A percentile compares a stretch with the other conserved stretches of the same genome.
phyloP scores from a whole-genome alignment of 352 stramenopile species.

The Phytopythium aichiense region DNA sequence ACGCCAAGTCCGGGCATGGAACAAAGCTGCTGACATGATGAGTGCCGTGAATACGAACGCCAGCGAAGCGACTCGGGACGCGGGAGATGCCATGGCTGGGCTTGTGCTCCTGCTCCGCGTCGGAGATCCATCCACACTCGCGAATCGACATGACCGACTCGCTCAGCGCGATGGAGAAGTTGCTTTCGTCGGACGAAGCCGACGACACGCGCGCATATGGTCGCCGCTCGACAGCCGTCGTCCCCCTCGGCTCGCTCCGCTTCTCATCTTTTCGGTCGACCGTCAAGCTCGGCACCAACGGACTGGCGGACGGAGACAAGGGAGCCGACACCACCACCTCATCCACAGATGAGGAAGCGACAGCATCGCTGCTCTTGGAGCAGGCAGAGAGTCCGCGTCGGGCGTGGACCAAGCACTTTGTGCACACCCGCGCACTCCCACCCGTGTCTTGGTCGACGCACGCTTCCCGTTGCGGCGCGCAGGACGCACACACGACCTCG shows the following conservation, averaged over 20 bases:
- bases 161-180: constrained; percentile 44
- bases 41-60: not conserved
- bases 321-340: not conserved
- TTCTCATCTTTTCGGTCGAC: not conserved
- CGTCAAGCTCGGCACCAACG: not conserved
- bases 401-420: constrained; percentile 52
- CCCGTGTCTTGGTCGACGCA: not conserved
- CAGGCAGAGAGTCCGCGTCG: constrained; percentile 7
- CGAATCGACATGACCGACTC: constrained; percentile 29
- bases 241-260: not conserved
- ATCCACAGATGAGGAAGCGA: not conserved
- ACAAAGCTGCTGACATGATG: not conserved
- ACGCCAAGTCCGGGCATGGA: constrained; percentile 8
- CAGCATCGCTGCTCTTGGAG: not conserved
- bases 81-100: not conserved
- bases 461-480: constrained; percentile 40
- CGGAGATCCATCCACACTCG: constrained; percentile 1
- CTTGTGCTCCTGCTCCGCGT: not conserved
- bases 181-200: constrained; percentile 41
- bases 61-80: constrained; percentile 3
- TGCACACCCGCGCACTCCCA: constrained; percentile 49
- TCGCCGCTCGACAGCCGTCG: not conserved
- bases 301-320: not conserved
- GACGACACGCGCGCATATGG: constrained; percentile 14
- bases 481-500: constrained; percentile 70